Evolutionary conservation across 1,284 basidiomycete species (phyloP).

Genomic region (Rhodotorula sp.): DNA sequence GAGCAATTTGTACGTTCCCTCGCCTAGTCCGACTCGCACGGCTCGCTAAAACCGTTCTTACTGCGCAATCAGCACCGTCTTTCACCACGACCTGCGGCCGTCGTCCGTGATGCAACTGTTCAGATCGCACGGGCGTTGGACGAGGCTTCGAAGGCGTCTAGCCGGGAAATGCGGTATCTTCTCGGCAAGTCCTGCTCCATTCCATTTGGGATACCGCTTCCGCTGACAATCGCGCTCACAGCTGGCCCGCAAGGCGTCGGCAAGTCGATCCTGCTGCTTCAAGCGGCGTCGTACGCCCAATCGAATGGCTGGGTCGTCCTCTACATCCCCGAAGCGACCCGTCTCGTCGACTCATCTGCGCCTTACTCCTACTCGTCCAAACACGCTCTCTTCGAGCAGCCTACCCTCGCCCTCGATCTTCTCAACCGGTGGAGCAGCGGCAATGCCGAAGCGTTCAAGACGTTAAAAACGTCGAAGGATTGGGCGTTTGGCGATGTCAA

Average conservation of each 20-base stretch:
- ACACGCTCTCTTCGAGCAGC: constrained; percentile 77
- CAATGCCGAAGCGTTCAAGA: constrained; percentile 49
- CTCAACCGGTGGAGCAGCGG: constrained; percentile 48
- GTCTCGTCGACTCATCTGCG: constrained; percentile 75
- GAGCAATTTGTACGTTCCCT: constrained; percentile 3
- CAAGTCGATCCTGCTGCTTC: constrained; percentile 78
- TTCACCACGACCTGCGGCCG: constrained; percentile 63
- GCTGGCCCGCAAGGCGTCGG: constrained; percentile 77
- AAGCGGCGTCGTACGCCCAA: constrained; percentile 71
- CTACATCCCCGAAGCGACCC: constrained; percentile 76
- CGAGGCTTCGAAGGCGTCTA: constrained; percentile 47
- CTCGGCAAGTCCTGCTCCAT: constrained; percentile 16
- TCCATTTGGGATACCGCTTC: not conserved
- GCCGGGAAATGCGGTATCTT: constrained; percentile 20
- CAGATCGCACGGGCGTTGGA: constrained; percentile 58
- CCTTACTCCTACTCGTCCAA: constrained; percentile 71
- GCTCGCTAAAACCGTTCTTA: not conserved
- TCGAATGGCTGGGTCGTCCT: constrained; percentile 77
- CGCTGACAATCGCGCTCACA: constrained; percentile 44
- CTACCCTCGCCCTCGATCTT: constrained; percentile 52
- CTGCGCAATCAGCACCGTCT: constrained; percentile 59
- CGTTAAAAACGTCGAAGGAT: constrained; percentile 40
- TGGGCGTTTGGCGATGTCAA: constrained; percentile 56
- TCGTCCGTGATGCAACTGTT: constrained; percentile 65
- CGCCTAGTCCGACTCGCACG: too few species aligned